phyloP scores from a whole-genome alignment of 192 early-diverging fungal species.

The Neocallimastix lanati region DNA sequence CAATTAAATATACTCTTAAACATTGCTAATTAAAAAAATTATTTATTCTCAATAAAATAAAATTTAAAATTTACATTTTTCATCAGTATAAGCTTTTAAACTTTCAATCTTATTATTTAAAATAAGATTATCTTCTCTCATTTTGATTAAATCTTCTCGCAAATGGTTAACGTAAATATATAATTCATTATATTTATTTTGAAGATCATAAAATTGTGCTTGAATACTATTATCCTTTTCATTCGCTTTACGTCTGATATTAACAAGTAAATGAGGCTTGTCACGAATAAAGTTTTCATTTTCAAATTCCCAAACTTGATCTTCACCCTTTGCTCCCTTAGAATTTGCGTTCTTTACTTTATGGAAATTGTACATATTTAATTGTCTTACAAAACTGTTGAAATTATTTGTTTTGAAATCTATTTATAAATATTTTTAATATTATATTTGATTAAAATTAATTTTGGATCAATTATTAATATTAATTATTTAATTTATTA shows the following conservation, averaged over 20 bases:
- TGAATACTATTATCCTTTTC: neutral
- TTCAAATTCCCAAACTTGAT: constrained; percentile 83
- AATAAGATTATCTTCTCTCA: neutral
- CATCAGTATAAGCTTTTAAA: neutral
- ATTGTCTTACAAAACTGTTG: constrained; percentile 61
- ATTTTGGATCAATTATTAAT: no score
- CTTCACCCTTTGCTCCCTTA: constrained; percentile 57
- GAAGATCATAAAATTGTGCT: neutral
- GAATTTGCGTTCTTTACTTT: constrained; percentile 44
- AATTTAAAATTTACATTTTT: no score
- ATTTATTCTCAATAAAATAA: no score
- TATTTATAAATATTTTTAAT: no score
- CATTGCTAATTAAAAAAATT: no score
- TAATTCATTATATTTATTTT: neutral
- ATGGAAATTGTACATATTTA: constrained; percentile 47
- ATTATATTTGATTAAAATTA: no score
- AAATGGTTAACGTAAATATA: neutral
- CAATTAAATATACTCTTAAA: no score
- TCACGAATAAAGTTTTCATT: constrained; percentile 64
- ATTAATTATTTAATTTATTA: neutral
- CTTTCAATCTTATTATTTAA: neutral
- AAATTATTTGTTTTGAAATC: constrained; percentile 88
- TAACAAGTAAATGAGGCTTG: constrained; percentile 57
- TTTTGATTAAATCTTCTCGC: neutral
- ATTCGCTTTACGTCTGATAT: constrained; percentile 53